A percentile compares a stretch with the other conserved stretches of the same genome.
Conservation (phyloP, 164 flowering plant species). For the Saururus chinensis region DNA sequence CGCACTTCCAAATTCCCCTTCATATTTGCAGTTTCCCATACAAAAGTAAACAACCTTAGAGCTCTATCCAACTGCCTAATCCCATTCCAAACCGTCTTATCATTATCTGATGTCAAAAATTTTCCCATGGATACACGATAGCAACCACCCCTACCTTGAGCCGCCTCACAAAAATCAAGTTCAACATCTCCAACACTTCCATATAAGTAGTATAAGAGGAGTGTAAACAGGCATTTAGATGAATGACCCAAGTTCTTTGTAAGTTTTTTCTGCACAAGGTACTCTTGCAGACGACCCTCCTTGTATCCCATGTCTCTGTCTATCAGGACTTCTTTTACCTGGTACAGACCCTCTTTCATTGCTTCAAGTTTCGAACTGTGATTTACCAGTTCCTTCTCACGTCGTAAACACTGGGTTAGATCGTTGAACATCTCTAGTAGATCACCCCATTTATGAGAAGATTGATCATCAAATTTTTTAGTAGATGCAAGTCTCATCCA, state of each 20-base stretch:
- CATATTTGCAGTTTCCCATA: constrained; percentile 65
- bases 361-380: constrained; percentile 50
- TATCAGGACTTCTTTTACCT: constrained; percentile 62
- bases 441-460: constrained; percentile 40
- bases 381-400: constrained; percentile 23
- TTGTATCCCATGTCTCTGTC: constrained; percentile 64
- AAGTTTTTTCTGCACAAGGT: constrained; percentile 66
- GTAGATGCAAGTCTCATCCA: constrained; percentile 68
- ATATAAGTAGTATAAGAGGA: constrained; percentile 54
- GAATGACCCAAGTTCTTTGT: constrained; percentile 58
- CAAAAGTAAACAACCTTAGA: constrained; percentile 58
- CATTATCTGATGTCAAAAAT: constrained; percentile 56
- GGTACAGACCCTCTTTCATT: constrained; percentile 84
- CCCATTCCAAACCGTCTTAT: constrained; percentile 45
- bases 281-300: constrained; percentile 54
- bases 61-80: constrained; percentile 70
- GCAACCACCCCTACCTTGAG: constrained; percentile 21
- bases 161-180: constrained; percentile 59
- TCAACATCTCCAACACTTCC: constrained; percentile 53
- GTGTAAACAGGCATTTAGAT: constrained; percentile 69
- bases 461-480: constrained; percentile 16
- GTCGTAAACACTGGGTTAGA: constrained; percentile 37
- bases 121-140: constrained; percentile 58
- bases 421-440: constrained; percentile 57
- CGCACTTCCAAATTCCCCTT: constrained; percentile 52